These are phyloP conservation scores for Taxawa tesnikishii DNA, from an alignment of 2,329 filamentous ascomycete genomes.

Conservation along the genomic window DNA sequence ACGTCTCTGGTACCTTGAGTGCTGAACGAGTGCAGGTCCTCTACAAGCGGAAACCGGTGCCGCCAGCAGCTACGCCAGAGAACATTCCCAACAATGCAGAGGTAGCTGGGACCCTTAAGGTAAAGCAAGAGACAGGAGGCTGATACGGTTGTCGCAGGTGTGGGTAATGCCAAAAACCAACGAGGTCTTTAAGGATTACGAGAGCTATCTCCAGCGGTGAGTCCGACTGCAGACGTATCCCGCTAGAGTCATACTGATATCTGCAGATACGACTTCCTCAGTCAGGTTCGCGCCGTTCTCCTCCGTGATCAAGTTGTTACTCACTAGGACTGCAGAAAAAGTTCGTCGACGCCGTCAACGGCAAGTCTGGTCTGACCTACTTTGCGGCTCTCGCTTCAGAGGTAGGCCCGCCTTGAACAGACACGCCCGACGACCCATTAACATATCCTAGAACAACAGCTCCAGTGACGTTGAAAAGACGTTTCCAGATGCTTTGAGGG, in stretches of 20 bases:
- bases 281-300: slow-evolving; percentile 50
- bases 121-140: slow-evolving; percentile 13
- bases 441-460: slow-evolving; percentile 43
- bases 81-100: slow-evolving; percentile 74
- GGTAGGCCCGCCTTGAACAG: slow-evolving; percentile 14
- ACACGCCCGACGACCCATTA: background rate
- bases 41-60: slow-evolving; percentile 91
- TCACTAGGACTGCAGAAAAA: slow-evolving; percentile 47
- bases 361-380: slow-evolving; percentile 80
- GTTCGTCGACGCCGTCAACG: slow-evolving; percentile 93
- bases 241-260: slow-evolving; percentile 10
- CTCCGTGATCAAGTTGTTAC: slow-evolving; percentile 7
- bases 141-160: slow-evolving; percentile 44
- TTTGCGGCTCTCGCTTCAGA: slow-evolving; percentile 62
- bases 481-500: slow-evolving; percentile 84
- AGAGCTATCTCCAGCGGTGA: slow-evolving; percentile 74
- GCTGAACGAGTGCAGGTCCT: slow-evolving; percentile 76
- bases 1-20: too few species aligned
- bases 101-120: slow-evolving; percentile 39
- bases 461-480: slow-evolving; percentile 81
- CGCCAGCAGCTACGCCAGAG: slow-evolving; percentile 58
- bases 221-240: slow-evolving; percentile 17
- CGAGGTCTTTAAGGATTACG: slow-evolving; percentile 81
- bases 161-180: slow-evolving; percentile 86
- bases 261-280: slow-evolving; percentile 79